phyloP scores from a whole-genome alignment of 2,329 filamentous ascomycete species.

The Pseudogymnoascus sp. region DNA sequence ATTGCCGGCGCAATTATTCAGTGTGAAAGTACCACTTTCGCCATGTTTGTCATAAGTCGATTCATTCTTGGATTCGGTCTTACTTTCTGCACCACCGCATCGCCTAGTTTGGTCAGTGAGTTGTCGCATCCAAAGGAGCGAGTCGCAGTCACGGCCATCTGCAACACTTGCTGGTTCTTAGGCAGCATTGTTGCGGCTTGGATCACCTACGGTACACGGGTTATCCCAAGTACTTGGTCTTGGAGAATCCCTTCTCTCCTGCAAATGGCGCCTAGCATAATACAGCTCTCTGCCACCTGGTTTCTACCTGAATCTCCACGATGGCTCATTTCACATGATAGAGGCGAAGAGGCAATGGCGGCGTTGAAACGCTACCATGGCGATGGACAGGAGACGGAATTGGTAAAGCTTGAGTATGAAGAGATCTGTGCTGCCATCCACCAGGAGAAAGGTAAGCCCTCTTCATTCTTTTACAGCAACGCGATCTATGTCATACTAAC shows the following conservation, averaged over 20 bases:
- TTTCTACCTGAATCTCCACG: not conserved
- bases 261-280: slow-evolving; percentile 20
- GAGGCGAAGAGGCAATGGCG: not conserved
- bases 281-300: not conserved
- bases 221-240: slow-evolving; percentile 29
- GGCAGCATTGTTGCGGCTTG: slow-evolving; percentile 38
- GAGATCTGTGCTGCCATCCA: slow-evolving; percentile 2
- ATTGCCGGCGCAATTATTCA: slow-evolving; percentile 29
- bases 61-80: slow-evolving; percentile 49
- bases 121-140: slow-evolving; percentile 47
- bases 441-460: not conserved
- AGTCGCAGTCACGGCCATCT: slow-evolving; percentile 44
- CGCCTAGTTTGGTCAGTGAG: slow-evolving; percentile 45
- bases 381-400: not conserved
- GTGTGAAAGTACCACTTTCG: slow-evolving; percentile 27
- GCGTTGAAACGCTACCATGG: not conserved
- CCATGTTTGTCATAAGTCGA: slow-evolving; percentile 47
- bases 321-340: slow-evolving; percentile 1
- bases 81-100: slow-evolving; percentile 43
- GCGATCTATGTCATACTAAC: not conserved
- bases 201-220: slow-evolving; percentile 35
- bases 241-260: slow-evolving; percentile 37
- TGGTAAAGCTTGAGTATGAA: not conserved
- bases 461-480: not conserved
- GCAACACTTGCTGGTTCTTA: slow-evolving; percentile 45